Conservation (phyloP, 75 land plant genomes). For the Sequoiadendron giganteum region DNA sequence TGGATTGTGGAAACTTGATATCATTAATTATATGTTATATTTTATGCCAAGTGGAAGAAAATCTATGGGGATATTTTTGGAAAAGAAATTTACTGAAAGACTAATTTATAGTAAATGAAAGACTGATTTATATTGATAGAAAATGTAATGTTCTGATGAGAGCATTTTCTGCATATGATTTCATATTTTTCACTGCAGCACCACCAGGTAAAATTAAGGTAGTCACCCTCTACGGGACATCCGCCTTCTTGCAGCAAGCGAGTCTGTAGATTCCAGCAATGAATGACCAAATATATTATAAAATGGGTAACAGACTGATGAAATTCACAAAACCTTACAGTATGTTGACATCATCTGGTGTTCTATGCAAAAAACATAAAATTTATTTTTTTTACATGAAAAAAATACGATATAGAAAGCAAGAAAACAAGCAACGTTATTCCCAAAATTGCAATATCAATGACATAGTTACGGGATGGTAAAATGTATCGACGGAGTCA, state of each 20-base stretch:
- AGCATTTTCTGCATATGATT: no score
- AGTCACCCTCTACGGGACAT: no score
- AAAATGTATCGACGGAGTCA: neutral
- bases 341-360: neutral
- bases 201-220: no score
- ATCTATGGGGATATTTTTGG: no score
- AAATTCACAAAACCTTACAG: neutral
- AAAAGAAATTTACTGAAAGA: no score
- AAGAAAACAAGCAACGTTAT: neutral
- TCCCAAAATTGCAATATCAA: conserved; percentile 10
- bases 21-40: no score
- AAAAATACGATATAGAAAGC: neutral
- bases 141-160: no score
- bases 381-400: neutral
- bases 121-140: no score
- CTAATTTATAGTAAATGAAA: no score
- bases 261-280: neutral
- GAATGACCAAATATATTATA: neutral
- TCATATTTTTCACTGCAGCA: no score
- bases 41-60: no score
- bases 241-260: neutral
- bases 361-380: neutral
- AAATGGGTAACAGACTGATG: neutral
- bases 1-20: no score
- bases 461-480: neutral